phyloP scores from a whole-genome alignment of 768 basidiomycete genomes.

The Calocybe cyanea region DNA sequence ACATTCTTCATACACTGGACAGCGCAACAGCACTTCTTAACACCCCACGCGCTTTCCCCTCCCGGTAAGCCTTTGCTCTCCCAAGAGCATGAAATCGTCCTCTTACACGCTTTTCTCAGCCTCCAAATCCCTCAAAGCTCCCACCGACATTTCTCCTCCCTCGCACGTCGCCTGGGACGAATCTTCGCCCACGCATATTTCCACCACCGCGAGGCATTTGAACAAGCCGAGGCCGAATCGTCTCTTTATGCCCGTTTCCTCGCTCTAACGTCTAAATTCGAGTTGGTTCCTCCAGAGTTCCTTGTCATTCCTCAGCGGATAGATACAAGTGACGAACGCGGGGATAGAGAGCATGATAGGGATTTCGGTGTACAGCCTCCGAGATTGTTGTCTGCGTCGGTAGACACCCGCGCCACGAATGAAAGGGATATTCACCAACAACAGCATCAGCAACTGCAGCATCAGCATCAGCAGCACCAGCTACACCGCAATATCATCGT shows the following conservation, averaged over 20 bases:
- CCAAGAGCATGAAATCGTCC: not conserved
- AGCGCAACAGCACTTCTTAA: constrained; percentile 90
- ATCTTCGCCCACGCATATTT: constrained; percentile 97
- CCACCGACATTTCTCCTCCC: constrained; percentile 83
- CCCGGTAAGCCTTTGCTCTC: constrained; percentile 49
- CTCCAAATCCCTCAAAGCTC: constrained; percentile 80
- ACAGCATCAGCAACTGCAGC: not conserved
- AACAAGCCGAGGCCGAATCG: constrained; percentile 87
- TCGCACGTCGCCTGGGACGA: constrained; percentile 86
- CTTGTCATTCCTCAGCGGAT: constrained; percentile 65
- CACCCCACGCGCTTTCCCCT: constrained; percentile 88
- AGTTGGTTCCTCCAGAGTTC: constrained; percentile 79
- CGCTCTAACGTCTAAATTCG: constrained; percentile 74
- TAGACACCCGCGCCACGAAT: constrained; percentile 24
- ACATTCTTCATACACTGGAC: constrained; percentile 90
- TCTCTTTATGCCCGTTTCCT: constrained; percentile 89
- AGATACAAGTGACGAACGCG: constrained; percentile 10
- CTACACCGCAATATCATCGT: not conserved
- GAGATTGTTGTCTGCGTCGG: constrained; percentile 35
- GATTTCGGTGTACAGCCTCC: constrained; percentile 30
- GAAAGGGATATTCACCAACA: too few species aligned
- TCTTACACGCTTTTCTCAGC: constrained; percentile 32
- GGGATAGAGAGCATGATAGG: constrained; percentile 13
- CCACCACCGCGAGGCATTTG: constrained; percentile 89
- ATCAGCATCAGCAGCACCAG: too few species aligned